Evolutionary conservation across 1,284 basidiomycete species (phyloP), one percentile per base, ranked within the genome.

Genomic region (Cutaneotrichosporon sp.): DNA sequence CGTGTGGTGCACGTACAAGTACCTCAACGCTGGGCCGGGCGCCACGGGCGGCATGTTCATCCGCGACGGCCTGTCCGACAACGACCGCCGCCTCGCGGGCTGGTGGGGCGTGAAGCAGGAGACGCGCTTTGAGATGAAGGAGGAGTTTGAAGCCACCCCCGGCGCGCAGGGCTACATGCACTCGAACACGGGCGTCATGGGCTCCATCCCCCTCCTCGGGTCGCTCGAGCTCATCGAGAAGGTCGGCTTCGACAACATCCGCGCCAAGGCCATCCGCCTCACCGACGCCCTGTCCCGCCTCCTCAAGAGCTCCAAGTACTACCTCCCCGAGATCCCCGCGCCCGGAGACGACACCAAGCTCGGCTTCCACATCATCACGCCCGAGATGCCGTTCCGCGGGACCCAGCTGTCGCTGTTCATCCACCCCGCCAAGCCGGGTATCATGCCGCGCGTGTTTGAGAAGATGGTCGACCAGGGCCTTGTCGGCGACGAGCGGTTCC

Each of bases 1-100:
- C 1, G 90, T 91, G 17, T 97, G 92, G 91, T 97, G 92, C 75
- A 88, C 90, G 26, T 97, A 96, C 80, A 97, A 97, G 78, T 99
- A 97, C 75, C 82, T 97, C 51, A 97, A 96, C 73, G 86, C 90
- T 12, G 91, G 96, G 1, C 93, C 94, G 5, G 93, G 94, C 14
- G 90, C 87, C 12, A 94, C 97, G 51, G 96, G 85, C n/a, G 96
- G 93, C 11, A 67, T 64, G 51, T 75, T 65, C 43, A 62, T 75
- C 42, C 65, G 68, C 22, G 49, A 61, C 5, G 72, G 72, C 3
- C 58, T 75, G n/a, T 63, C 70, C 31, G 67, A 74, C 55, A 61
- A 63, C 16, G 68, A 67, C 10, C 59, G 68, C 64, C 90, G 93
- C 66, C 84, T 86, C 54, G 86, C 91, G 20, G 94, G 96, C 31